A percentile compares a stretch with the other conserved stretches of the same genome.
Evolutionary conservation across 2,329 filamentous ascomycete species (phyloP).

Genomic region (Epichloe aotearoae): DNA sequence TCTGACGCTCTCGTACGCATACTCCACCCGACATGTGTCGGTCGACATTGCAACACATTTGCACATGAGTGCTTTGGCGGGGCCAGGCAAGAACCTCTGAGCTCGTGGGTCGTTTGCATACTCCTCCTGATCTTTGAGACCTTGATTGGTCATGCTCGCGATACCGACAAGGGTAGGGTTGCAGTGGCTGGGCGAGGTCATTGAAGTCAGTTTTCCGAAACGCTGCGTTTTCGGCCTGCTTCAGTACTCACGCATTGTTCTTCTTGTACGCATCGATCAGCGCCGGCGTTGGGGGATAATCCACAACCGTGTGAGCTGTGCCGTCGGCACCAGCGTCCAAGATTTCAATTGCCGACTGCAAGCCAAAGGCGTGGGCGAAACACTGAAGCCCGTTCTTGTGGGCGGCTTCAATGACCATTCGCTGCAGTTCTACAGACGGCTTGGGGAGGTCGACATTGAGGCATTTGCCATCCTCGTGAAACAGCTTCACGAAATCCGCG

Average conservation of each 20-base stretch:
- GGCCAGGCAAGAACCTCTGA: constrained; percentile 3
- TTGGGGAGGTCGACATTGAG: constrained; percentile 24
- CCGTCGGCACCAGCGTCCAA: constrained; percentile 17
- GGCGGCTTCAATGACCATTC: constrained; percentile 26
- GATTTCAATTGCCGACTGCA: constrained; percentile 15
- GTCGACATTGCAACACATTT: constrained; percentile 4
- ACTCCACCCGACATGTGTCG: constrained; percentile 5
- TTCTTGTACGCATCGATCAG: constrained; percentile 12
- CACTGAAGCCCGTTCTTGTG: constrained; percentile 14
- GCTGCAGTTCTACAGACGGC: constrained; percentile 30
- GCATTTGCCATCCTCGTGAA: constrained; percentile 32
- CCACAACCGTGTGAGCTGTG: constrained; percentile 18
- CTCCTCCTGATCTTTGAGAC: constrained; percentile 8
- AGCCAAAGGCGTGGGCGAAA: constrained; percentile 15
- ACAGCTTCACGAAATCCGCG: constrained; percentile 37
- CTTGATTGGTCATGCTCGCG: constrained; percentile 13
- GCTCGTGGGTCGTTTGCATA: constrained; percentile 10
- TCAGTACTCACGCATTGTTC: constrained; percentile 8
- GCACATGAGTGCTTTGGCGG: constrained; percentile 5
- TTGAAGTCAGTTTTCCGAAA: background rate
- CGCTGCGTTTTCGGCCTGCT: background rate
- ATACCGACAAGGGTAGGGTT: constrained; percentile 13
- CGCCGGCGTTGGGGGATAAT: constrained; percentile 13
- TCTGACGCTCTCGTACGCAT: constrained; percentile 7
- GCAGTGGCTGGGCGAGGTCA: constrained; percentile 5